Base-by-base conservation (phyloP, 164 flowering plant species). In the Pachysandra terminalis region DNA sequence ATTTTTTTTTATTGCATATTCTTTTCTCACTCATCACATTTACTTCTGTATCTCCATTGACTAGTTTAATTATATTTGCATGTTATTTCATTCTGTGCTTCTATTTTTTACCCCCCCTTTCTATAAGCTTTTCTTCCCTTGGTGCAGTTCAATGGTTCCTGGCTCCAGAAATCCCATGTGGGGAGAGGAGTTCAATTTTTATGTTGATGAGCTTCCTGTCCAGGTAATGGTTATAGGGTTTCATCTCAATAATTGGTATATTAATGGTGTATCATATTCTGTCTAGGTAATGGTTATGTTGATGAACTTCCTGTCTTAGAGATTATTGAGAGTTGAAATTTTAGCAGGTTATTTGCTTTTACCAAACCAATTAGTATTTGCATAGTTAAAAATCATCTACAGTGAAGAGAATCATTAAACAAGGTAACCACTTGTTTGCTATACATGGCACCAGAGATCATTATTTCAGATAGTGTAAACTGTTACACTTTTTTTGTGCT, bases 91-190 rank as follows among this genome's bases (percentile, higher is more conserved):
- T 0, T 28, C 45, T 23, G 8, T 3, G 35, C 15, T 55, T 37
- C 19, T 24, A 26, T 26, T 35, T 23, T n/a, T n/a, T n/a, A n/a
- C n/a, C n/a, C 10, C 37, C n/a, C 41, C 4, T 19, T 27, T 64
- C n/a, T 41, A 28, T 35, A 10, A 21, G n/a, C 27, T 27, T 59
- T 26, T 40, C 27, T 68, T 45, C 48, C 78, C 59, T 53, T 68
- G 49, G 51, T 84, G 82, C 83, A 95, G 98, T 71, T 95, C 97
- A 48, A 95, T 92, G 98, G 87, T 95, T 71, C 98, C 98, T 80
- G 97, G 97, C 66, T 87, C 97, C 56, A 87, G 98, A 83, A 92
- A 95, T 79, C 98, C 97, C 16, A 90, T 95, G 97, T 95, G 98
- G 98, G 98, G 98, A 56, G 97, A 92, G 82, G 96, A 86, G 86